Conservation (phyloP, 148 eudicot genomes). For the Amaranthus hypochondriacus region DNA sequence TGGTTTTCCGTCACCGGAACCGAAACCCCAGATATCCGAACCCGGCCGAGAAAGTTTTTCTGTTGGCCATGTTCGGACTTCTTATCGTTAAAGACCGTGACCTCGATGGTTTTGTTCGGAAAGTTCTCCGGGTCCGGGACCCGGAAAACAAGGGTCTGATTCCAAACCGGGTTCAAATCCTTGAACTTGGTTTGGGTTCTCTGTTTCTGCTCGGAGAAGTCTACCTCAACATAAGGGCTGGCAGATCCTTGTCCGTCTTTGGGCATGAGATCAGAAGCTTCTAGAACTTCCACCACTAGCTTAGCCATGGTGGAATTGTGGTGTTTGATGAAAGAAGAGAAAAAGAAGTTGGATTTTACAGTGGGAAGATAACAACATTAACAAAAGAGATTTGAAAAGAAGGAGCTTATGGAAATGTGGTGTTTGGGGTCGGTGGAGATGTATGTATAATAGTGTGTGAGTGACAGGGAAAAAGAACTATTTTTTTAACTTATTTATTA, state of each 20-base stretch:
- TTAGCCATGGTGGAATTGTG: conserved; percentile 45
- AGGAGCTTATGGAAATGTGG: conserved; percentile 15
- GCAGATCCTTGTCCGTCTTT: conserved; percentile 97
- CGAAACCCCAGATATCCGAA: conserved; percentile 57
- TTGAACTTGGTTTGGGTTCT: conserved; percentile 51
- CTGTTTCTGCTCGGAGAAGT: conserved; percentile 41
- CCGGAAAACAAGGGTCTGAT: conserved; percentile 52
- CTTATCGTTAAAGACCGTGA: conserved; percentile 48
- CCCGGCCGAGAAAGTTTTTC: conserved; percentile 70
- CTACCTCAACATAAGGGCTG: conserved; percentile 71
- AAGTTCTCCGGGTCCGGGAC: conserved; percentile 33
- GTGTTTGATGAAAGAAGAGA: neutral
- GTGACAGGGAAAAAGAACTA: neutral
- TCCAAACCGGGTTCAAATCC: conserved; percentile 83
- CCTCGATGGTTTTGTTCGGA: conserved; percentile 35
- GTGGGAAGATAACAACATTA: conserved; percentile 6
- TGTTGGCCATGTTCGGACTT: conserved; percentile 37
- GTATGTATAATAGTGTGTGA: conserved; percentile 7
- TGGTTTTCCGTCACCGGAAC: conserved; percentile 43
- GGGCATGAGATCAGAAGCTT: conserved; percentile 82
- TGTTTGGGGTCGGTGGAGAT: conserved; percentile 28
- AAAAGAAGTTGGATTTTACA: conserved; percentile 7
- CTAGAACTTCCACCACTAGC: conserved; percentile 67
- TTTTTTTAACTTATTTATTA: no score
- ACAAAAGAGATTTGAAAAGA: conserved; percentile 1